These are phyloP conservation scores for Hanseniaspora lachancei DNA, from an alignment of 805 yeast species.

Conservation along the genomic window DNA sequence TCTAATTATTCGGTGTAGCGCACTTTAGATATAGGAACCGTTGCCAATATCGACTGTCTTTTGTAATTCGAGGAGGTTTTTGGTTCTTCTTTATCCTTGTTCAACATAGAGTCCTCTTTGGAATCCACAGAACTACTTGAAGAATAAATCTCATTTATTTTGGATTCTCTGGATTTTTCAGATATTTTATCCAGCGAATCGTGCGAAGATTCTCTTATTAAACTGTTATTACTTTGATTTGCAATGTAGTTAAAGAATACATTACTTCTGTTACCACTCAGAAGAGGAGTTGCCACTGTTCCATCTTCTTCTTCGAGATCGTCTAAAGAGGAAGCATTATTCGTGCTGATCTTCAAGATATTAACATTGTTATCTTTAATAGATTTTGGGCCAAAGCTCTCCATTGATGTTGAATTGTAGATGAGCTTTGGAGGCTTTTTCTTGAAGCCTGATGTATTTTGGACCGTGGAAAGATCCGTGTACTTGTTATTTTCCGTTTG, in stretches of 20 bases:
- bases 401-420: background rate
- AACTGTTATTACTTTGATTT: background rate
- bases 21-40: slow-evolving; percentile 23
- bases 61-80: background rate
- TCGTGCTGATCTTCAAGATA: background rate
- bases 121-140: too few species aligned
- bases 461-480: background rate
- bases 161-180: background rate
- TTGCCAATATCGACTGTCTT: slow-evolving; percentile 20
- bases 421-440: background rate
- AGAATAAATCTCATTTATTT: background rate
- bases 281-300: slow-evolving; percentile 6
- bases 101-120: too few species aligned
- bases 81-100: background rate
- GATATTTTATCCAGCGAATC: background rate
- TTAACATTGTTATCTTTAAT: background rate
- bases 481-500: background rate
- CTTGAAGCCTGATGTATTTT: background rate
- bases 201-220: background rate
- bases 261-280: background rate
- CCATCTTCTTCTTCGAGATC: background rate
- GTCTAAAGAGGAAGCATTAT: background rate
- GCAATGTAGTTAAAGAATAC: background rate
- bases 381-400: background rate
- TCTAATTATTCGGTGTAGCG: slow-evolving; percentile 15